Percentiles rank a stretch among this genome's conserved stretches.
These are phyloP conservation scores for Zea luxurians DNA, from an alignment of 176 grass and related monocot species.

Conservation along the genomic window DNA sequence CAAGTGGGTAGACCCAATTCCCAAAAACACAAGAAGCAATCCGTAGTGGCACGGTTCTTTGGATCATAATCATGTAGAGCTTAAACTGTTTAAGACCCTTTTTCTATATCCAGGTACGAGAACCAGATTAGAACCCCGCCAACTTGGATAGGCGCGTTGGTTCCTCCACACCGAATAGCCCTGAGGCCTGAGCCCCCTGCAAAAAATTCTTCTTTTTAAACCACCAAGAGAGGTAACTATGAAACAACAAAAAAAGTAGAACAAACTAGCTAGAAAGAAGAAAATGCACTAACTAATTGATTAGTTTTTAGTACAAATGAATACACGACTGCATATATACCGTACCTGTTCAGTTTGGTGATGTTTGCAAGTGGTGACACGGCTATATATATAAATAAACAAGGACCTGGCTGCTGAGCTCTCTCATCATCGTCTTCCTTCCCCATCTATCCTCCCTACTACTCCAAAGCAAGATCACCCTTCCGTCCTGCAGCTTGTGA, in stretches of 20 bases:
- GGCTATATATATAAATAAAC: conserved; percentile 47
- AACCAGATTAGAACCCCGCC: conserved; percentile 31
- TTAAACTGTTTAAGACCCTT: conserved; percentile 29
- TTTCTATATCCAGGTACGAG: conserved; percentile 36
- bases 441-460: no score
- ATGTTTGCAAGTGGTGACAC: no score
- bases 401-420: conserved; percentile 21
- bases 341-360: no score
- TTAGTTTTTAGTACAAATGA: no score
- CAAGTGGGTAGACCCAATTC: neutral
- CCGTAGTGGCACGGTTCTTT: conserved; percentile 28
- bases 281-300: no score
- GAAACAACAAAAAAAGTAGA: no score
- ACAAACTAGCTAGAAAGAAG: no score
- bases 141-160: conserved; percentile 26
- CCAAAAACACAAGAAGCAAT: conserved; percentile 3
- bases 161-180: conserved; percentile 17
- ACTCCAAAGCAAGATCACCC: neutral
- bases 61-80: neutral
- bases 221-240: no score
- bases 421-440: neutral
- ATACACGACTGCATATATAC: no score
- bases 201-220: no score
- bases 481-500: neutral
- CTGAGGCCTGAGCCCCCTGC: neutral